These are phyloP conservation scores for Alisma plantagoaquatica DNA, from an alignment of 106 monocot genomes.

Conservation along the genomic window DNA sequence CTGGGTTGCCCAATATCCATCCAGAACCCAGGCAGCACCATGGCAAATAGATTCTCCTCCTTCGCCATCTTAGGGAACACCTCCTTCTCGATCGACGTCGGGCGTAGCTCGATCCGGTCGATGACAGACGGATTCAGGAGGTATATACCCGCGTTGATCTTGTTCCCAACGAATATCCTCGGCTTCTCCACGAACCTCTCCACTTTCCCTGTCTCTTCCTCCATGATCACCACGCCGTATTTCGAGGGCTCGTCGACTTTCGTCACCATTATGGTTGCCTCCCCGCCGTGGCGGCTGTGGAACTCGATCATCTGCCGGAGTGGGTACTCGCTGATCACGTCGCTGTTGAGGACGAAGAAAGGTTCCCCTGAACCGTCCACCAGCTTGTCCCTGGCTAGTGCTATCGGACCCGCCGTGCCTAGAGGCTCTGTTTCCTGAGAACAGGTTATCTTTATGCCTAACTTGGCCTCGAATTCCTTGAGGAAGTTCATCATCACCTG, in stretches of 20 bases:
- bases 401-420: slow-evolving; percentile 35
- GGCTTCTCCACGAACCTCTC: slow-evolving; percentile 60
- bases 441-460: slow-evolving; percentile 31
- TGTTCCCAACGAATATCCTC: slow-evolving; percentile 52
- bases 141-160: slow-evolving; percentile 67
- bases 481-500: slow-evolving; percentile 35
- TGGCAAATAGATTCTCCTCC: slow-evolving; percentile 39
- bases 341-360: slow-evolving; percentile 62
- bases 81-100: slow-evolving; percentile 62
- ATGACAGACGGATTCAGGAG: slow-evolving; percentile 48
- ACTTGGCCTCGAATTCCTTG: slow-evolving; percentile 28
- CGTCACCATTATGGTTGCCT: slow-evolving; percentile 62
- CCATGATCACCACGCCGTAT: slow-evolving; percentile 57
- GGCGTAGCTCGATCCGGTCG: slow-evolving; percentile 30
- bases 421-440: slow-evolving; percentile 35
- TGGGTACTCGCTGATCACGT: slow-evolving; percentile 66
- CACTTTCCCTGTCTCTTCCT: slow-evolving; percentile 36
- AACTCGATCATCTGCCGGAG: slow-evolving; percentile 41
- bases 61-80: slow-evolving; percentile 47
- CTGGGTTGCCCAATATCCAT: slow-evolving; percentile 59
- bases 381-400: slow-evolving; percentile 32
- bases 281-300: slow-evolving; percentile 53
- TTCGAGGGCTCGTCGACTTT: slow-evolving; percentile 67
- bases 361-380: slow-evolving; percentile 33
- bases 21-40: slow-evolving; percentile 62